A percentile compares a stretch with the other conserved stretches of the same genome.
Evolutionary conservation across 805 yeast species (phyloP).

Genomic region (Saturnispora dispora): DNA sequence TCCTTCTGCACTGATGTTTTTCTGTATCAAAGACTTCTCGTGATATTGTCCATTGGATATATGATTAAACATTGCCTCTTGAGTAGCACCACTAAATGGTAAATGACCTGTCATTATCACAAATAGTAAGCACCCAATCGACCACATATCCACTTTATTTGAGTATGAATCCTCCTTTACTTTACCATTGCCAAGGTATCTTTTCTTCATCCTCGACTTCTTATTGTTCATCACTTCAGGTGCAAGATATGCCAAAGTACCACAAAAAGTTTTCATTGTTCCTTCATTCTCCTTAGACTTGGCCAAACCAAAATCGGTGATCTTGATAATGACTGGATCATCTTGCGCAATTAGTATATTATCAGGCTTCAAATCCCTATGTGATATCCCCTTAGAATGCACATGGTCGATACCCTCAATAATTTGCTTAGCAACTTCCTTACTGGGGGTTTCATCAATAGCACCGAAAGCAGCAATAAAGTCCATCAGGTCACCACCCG

Average conservation of each 20-base stretch:
- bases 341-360: conserved; percentile 84
- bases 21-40: conserved; percentile 55
- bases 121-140: conserved; percentile 87
- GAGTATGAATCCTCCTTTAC: conserved; percentile 47
- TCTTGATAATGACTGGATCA: conserved; percentile 85
- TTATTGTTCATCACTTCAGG: conserved; percentile 77
- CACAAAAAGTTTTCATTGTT: conserved; percentile 92
- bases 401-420: conserved; percentile 79
- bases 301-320: conserved; percentile 94
- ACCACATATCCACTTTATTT: conserved; percentile 93
- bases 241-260: conserved; percentile 93
- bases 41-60: conserved; percentile 74
- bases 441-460: conserved; percentile 83
- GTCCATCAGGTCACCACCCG: conserved; percentile 98
- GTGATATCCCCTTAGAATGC: conserved; percentile 87
- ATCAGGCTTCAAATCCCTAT: conserved; percentile 94
- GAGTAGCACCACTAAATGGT: conserved; percentile 92
- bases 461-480: conserved; percentile 89
- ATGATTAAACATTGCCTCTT: conserved; percentile 70
- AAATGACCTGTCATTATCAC: conserved; percentile 87
- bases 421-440: conserved; percentile 78
- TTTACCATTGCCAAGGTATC: conserved; percentile 28
- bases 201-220: conserved; percentile 14
- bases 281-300: conserved; percentile 79
- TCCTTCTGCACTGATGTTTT: conserved; percentile 58